phyloP scores from a whole-genome alignment of 495 filamentous ascomycete species.

The Cercophora sp. region DNA sequence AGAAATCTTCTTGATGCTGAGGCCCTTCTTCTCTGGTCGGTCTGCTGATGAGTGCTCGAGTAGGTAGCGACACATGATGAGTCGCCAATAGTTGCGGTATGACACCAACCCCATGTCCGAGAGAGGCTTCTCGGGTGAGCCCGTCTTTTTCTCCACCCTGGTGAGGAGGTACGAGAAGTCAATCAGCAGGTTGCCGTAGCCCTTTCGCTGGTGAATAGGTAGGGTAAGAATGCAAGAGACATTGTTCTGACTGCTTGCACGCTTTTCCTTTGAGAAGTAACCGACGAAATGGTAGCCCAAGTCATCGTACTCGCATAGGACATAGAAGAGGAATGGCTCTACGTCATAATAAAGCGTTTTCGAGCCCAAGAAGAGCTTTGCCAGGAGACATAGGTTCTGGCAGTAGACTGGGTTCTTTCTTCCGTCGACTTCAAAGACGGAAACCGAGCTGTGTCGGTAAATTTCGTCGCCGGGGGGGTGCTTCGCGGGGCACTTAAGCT shows the following conservation, averaged over 20 bases:
- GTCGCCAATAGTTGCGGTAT: slow-evolving; percentile 94
- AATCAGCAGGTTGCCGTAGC: slow-evolving; percentile 93
- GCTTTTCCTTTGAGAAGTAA: slow-evolving; percentile 98
- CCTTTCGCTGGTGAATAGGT: slow-evolving; percentile 93
- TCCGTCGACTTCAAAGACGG: slow-evolving; percentile 95
- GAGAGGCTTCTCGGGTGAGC: slow-evolving; percentile 94
- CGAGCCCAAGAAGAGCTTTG: slow-evolving; percentile 93
- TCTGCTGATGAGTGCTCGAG: slow-evolving; percentile 44
- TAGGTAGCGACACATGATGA: slow-evolving; percentile 75
- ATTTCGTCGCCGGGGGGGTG: slow-evolving; percentile 97
- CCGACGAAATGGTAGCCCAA: slow-evolving; percentile 95
- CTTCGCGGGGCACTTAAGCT: slow-evolving; percentile 94
- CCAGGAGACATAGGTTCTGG: slow-evolving; percentile 92
- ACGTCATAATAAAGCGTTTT: slow-evolving; percentile 99
- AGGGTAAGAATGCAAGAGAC: slow-evolving; percentile 95
- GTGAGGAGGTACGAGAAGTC: slow-evolving; percentile 98
- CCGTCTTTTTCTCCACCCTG: slow-evolving; percentile 86
- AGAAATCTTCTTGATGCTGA: slow-evolving; percentile 77
- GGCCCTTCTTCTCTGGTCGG: slow-evolving; percentile 53
- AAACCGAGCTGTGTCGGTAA: slow-evolving; percentile 88
- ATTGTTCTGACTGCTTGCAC: slow-evolving; percentile 91
- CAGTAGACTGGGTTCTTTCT: slow-evolving; percentile 96
- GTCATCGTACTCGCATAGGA: slow-evolving; percentile 94
- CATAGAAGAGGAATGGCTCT: slow-evolving; percentile 96
- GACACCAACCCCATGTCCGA: slow-evolving; percentile 97